Percentiles rank a stretch among this genome's conserved stretches.
Conservation (phyloP, 306 rosid species). For the Casuarina equisetifolia region DNA sequence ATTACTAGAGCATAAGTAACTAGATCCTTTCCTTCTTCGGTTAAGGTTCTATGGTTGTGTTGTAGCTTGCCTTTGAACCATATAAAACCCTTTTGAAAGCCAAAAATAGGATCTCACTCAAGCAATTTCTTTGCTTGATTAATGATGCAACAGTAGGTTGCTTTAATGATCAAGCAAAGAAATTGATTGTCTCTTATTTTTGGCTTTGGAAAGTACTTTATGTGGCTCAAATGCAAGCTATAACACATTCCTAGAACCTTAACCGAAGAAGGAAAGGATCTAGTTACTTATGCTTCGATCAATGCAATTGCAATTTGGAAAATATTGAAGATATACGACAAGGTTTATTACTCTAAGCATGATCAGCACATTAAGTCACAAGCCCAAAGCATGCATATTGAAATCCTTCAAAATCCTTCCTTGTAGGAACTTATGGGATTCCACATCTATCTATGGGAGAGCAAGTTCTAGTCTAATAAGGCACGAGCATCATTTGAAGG, state of each 20-base stretch:
- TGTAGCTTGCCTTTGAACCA: constrained; percentile 66
- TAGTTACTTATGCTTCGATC: constrained; percentile 79
- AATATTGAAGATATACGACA: constrained; percentile 87
- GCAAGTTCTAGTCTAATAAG: constrained; percentile 32
- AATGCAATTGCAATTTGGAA: constrained; percentile 80
- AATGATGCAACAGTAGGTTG: constrained; percentile 57
- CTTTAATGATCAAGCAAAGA: constrained; percentile 83
- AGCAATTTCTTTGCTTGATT: constrained; percentile 82
- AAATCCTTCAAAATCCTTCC: constrained; percentile 96
- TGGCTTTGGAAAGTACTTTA: constrained; percentile 71
- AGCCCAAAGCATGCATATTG: constrained; percentile 76
- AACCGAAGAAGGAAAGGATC: constrained; percentile 76
- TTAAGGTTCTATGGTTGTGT: constrained; percentile 45
- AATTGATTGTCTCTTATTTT: constrained; percentile 83
- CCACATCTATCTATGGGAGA: constrained; percentile 79
- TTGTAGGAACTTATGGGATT: constrained; percentile 91
- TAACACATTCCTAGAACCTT: constrained; percentile 45
- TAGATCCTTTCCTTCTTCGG: constrained; percentile 80
- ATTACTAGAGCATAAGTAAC: constrained; percentile 83
- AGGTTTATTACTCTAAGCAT: constrained; percentile 95
- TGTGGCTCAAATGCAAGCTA: constrained; percentile 67
- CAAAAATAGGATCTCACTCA: constrained; percentile 78
- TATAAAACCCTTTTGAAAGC: constrained; percentile 63
- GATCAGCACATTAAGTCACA: constrained; percentile 86
- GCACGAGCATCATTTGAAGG: too few relatives aligned